Conservation (phyloP, 352 stramenopile species). For the Globisporangium iwayamae region DNA sequence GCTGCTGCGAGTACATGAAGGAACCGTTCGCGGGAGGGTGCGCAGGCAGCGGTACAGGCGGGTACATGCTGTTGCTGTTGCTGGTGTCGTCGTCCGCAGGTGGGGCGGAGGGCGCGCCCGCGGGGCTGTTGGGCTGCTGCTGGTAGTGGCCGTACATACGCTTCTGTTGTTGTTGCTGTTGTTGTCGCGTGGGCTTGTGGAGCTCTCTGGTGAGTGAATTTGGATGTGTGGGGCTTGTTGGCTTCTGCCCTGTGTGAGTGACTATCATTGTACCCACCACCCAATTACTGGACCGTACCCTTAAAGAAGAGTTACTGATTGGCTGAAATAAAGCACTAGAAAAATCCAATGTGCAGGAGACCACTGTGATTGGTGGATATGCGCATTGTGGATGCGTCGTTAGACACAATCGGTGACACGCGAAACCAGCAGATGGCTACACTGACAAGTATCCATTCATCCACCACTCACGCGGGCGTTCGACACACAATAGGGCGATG, state of each 20-base stretch:
- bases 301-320: background rate
- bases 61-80: conserved; percentile 18
- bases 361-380: background rate
- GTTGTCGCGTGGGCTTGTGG: background rate
- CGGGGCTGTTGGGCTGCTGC: conserved; percentile 13
- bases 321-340: background rate
- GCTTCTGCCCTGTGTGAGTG: background rate
- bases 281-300: background rate
- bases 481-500: background rate
- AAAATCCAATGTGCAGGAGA: background rate
- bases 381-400: background rate
- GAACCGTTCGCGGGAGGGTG: conserved; percentile 20
- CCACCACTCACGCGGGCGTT: background rate
- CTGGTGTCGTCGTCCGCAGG: conserved; percentile 23
- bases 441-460: background rate
- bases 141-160: conserved; percentile 11
- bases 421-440: background rate
- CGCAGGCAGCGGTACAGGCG: conserved; percentile 7
- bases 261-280: background rate
- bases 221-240: background rate
- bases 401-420: background rate
- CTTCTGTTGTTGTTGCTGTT: no score
- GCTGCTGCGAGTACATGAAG: conserved; percentile 18
- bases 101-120: conserved; percentile 27
- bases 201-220: background rate